A percentile compares a stretch with the other conserved stretches of the same genome.
phyloP scores from a whole-genome alignment of 2,329 filamentous ascomycete species.

The Pochonia chlamydosporia region DNA sequence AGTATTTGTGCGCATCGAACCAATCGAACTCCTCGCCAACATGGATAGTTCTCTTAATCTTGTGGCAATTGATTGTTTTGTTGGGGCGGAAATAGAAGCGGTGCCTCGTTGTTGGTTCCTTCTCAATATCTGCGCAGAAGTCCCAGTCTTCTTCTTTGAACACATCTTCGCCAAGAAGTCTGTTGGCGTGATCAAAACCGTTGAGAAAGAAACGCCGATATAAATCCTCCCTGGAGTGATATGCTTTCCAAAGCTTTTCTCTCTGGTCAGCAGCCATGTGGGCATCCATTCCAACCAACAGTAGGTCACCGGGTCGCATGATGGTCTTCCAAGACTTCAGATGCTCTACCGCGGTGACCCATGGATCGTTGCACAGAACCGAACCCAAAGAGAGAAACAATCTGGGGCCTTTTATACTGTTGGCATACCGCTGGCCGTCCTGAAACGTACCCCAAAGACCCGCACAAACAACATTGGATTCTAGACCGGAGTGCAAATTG shows the following conservation, averaged over 20 bases:
- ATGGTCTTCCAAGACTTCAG: conserved; percentile 30
- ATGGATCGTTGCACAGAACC: conserved; percentile 36
- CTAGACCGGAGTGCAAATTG: conserved; percentile 18
- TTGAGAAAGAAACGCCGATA: conserved; percentile 32
- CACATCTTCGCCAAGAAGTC: conserved; percentile 25
- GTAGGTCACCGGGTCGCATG: conserved; percentile 27
- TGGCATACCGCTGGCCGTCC: conserved; percentile 26
- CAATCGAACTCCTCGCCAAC: conserved; percentile 33
- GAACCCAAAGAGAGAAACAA: conserved; percentile 36
- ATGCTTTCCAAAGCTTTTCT: conserved; percentile 34
- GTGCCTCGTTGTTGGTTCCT: conserved; percentile 30
- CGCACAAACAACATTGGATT: conserved; percentile 25
- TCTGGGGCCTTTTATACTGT: conserved; percentile 22
- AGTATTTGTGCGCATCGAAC: conserved; percentile 39
- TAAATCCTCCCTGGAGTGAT: conserved; percentile 30
- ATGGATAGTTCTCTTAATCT: conserved; percentile 19
- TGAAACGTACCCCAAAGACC: conserved; percentile 36
- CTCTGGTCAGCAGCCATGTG: conserved; percentile 25
- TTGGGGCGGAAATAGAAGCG: conserved; percentile 34
- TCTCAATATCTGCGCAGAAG: conserved; percentile 28
- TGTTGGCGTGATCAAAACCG: conserved; percentile 32
- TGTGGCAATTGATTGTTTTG: conserved; percentile 22
- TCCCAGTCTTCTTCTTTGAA: conserved; percentile 33
- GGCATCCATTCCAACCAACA: conserved; percentile 36
- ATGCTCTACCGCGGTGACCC: conserved; percentile 26